Conservation (phyloP, 805 yeast species). For the Ogataea philodendri region DNA sequence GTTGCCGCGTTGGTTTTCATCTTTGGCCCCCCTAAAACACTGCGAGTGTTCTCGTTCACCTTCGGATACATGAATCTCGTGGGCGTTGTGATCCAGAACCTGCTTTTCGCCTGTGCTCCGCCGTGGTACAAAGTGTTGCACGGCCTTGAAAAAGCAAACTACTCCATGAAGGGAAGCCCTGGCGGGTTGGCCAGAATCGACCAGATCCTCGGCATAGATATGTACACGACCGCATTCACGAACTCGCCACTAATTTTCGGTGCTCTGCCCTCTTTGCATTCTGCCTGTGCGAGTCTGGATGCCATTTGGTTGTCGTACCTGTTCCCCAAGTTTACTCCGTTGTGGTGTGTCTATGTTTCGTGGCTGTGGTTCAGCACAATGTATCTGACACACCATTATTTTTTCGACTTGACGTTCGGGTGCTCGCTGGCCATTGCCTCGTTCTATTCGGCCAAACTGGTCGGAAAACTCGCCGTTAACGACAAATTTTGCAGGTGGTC, state of each 20-base stretch:
- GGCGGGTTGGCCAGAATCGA: slow-evolving; percentile 94
- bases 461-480: slow-evolving; percentile 24
- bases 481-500: slow-evolving; percentile 24
- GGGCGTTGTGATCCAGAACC: slow-evolving; percentile 79
- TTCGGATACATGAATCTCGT: slow-evolving; percentile 91
- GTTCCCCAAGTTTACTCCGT: slow-evolving; percentile 66
- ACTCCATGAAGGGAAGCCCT: slow-evolving; percentile 89
- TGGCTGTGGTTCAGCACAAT: slow-evolving; percentile 99
- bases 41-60: slow-evolving; percentile 84
- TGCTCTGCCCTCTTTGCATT: slow-evolving; percentile 71
- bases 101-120: slow-evolving; percentile 86
- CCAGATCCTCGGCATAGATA: slow-evolving; percentile 66
- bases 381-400: slow-evolving; percentile 96
- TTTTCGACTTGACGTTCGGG: slow-evolving; percentile 91
- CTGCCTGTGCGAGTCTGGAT: slow-evolving; percentile 93
- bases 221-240: slow-evolving; percentile 77
- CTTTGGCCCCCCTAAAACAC: slow-evolving; percentile 87
- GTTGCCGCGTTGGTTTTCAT: slow-evolving; percentile 74
- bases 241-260: slow-evolving; percentile 94
- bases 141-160: slow-evolving; percentile 87
- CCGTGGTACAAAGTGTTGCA: slow-evolving; percentile 92
- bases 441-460: slow-evolving; percentile 66
- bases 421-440: slow-evolving; percentile 74
- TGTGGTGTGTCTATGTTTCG: slow-evolving; percentile 74
- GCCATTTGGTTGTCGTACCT: slow-evolving; percentile 80